phyloP scores from a whole-genome alignment of 2,329 filamentous ascomycete genomes.

The Ceratocystis destructans region DNA sequence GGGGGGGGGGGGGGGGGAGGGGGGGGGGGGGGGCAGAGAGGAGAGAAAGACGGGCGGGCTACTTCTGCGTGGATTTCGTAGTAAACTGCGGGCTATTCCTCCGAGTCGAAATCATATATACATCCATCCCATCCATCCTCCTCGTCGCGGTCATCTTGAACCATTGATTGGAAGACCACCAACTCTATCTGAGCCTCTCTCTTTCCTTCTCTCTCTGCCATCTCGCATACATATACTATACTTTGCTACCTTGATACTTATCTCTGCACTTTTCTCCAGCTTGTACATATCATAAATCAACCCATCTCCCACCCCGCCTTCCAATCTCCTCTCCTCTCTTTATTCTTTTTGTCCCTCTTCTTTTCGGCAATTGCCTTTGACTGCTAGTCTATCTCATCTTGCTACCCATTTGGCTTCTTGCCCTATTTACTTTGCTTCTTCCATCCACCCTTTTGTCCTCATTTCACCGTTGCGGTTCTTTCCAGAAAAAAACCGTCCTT shows the following conservation, averaged over 20 bases:
- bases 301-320: conserved; percentile 3
- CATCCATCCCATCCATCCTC: neutral
- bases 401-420: neutral
- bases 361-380: conserved; percentile 4
- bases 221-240: conserved; percentile 1
- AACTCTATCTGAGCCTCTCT: conserved; percentile 8
- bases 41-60: neutral
- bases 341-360: neutral
- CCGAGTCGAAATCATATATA: conserved; percentile 7
- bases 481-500: neutral
- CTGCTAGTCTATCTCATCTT: neutral
- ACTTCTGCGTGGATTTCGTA: neutral
- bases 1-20: neutral
- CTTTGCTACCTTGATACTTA: neutral
- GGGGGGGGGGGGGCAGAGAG: neutral
- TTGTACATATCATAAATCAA: conserved; percentile 8
- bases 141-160: neutral
- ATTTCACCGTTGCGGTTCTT: neutral
- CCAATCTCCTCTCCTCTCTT: neutral
- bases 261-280: neutral
- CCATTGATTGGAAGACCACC: neutral
- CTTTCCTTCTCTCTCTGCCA: neutral
- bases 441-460: neutral
- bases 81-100: conserved; percentile 1
- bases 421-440: neutral